phyloP scores from a whole-genome alignment of 768 basidiomycete species.

The Amanita phalloides region DNA sequence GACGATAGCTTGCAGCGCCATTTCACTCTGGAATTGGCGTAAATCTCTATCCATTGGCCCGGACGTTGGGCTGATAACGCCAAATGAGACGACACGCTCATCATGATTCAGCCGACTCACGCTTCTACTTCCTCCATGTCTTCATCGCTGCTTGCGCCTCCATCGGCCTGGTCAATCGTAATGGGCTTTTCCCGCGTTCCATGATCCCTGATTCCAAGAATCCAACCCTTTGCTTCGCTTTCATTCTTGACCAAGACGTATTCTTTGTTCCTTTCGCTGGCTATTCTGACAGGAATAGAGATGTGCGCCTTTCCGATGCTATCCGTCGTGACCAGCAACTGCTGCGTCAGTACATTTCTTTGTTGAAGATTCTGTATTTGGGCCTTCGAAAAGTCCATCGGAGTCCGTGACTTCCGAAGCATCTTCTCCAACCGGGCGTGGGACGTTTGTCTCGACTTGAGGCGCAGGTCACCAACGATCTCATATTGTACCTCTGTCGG shows the following conservation, averaged over 20 bases:
- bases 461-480: conserved; percentile 89
- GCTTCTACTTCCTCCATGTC: conserved; percentile 80
- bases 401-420: conserved; percentile 66
- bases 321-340: conserved; percentile 85
- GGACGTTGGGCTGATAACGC: conserved; percentile 20
- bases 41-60: conserved; percentile 46
- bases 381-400: conserved; percentile 92
- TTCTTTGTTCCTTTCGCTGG: conserved; percentile 89
- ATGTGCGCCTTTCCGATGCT: conserved; percentile 85
- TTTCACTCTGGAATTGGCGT: conserved; percentile 46
- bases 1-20: conserved; percentile 51
- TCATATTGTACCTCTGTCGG: conserved; percentile 98
- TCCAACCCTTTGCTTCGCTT: conserved; percentile 84
- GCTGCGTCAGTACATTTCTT: conserved; percentile 87
- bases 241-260: conserved; percentile 95
- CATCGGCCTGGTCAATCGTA: conserved; percentile 60
- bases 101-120: conserved; percentile 28
- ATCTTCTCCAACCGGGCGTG: conserved; percentile 87
- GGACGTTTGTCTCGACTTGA: conserved; percentile 92
- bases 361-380: conserved; percentile 89
- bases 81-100: background rate
- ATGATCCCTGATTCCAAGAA: conserved; percentile 74
- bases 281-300: conserved; percentile 87
- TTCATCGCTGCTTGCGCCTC: conserved; percentile 28
- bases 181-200: conserved; percentile 84